Evolutionary conservation across 352 stramenopile species (phyloP).

Genomic region (Blastocystis sp.): DNA sequence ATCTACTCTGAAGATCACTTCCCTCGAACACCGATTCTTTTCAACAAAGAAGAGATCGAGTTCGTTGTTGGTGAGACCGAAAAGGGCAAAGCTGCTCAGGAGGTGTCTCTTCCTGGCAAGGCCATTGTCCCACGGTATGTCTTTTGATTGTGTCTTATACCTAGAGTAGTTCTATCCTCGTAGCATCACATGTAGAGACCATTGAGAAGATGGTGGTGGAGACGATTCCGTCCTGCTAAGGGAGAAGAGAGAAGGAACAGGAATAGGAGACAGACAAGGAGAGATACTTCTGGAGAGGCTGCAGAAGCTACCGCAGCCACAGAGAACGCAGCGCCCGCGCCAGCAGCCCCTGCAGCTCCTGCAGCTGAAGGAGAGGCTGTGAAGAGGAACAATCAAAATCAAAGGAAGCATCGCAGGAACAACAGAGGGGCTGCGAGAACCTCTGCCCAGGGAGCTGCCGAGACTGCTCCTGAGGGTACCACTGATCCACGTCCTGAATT

Average conservation of each 20-base stretch:
- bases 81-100: slow-evolving; percentile 16
- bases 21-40: slow-evolving; percentile 10
- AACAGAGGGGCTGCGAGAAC: background rate
- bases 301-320: background rate
- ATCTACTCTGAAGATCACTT: slow-evolving; percentile 51
- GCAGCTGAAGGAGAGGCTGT: background rate
- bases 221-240: background rate
- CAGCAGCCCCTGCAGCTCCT: background rate
- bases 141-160: background rate
- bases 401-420: no score
- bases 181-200: slow-evolving; percentile 32
- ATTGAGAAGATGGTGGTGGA: background rate
- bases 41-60: slow-evolving; percentile 9
- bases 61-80: background rate
- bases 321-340: background rate
- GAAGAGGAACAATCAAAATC: no score
- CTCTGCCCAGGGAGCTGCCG: background rate
- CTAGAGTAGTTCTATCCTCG: background rate
- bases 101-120: slow-evolving; percentile 33
- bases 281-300: background rate
- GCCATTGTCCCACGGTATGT: slow-evolving; percentile 36
- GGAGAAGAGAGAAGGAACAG: background rate
- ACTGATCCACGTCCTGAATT: background rate
- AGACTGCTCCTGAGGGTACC: background rate
- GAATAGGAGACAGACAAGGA: background rate